A percentile compares a stretch with the other conserved stretches of the same genome.
These are phyloP conservation scores for Fraxinus albicans DNA, from an alignment of 305 asterid species.

Conservation along the genomic window DNA sequence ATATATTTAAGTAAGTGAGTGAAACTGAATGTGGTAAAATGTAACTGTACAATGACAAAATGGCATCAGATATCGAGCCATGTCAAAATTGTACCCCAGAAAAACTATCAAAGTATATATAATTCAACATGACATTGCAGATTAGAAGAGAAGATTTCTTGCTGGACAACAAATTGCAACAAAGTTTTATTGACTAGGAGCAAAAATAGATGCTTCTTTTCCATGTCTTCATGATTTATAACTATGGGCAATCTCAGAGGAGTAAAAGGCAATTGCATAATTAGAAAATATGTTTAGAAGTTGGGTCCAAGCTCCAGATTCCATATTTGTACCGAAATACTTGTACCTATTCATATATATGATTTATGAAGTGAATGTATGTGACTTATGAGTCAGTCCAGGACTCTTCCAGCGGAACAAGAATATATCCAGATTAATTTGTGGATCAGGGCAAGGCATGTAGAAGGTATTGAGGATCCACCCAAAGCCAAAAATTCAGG, in stretches of 20 bases:
- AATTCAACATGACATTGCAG: neutral
- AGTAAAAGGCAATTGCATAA: neutral
- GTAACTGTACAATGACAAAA: conserved; percentile 1
- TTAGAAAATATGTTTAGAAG: neutral
- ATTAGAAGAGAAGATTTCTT: conserved; percentile 1
- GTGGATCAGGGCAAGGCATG: neutral
- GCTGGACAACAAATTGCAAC: neutral
- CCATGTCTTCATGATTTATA: neutral
- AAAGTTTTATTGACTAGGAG: neutral
- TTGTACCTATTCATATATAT: neutral
- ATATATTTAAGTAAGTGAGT: neutral
- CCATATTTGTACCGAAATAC: neutral
- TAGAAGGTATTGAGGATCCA: neutral
- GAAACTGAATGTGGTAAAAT: neutral
- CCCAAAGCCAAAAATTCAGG: neutral
- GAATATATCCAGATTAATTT: neutral
- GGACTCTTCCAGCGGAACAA: neutral
- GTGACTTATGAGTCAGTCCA: neutral
- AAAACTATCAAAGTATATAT: neutral
- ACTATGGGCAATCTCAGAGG: neutral
- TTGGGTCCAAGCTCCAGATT: neutral
- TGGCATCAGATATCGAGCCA: neutral
- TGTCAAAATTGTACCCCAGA: neutral
- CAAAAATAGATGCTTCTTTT: neutral
- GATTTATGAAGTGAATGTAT: neutral